Evolutionary conservation across 2,329 filamentous ascomycete genomes (phyloP).

Genomic region (Fusarium xyrophilum): DNA sequence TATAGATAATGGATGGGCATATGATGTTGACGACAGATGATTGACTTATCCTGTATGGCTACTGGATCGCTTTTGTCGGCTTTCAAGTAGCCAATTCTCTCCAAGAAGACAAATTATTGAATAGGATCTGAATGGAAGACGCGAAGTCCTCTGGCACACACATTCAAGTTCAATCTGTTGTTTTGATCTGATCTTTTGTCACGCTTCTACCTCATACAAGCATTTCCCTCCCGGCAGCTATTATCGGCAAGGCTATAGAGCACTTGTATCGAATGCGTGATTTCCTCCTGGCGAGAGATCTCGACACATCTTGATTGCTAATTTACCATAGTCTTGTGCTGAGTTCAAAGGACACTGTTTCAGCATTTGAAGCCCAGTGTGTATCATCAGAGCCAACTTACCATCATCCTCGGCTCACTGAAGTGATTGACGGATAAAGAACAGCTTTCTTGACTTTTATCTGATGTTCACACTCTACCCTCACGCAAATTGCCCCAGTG

Average conservation of each 20-base stretch:
- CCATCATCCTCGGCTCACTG: not conserved
- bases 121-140: accelerated
- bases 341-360: not conserved
- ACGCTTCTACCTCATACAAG: not conserved
- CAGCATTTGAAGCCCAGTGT: not conserved
- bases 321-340: too few species aligned
- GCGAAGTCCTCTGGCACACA: accelerated
- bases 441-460: too few species aligned
- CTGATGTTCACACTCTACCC: not conserved
- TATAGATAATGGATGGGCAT: not conserved
- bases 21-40: not conserved
- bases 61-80: too few species aligned
- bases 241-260: not conserved
- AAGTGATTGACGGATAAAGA: accelerated
- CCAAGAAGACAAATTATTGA: not conserved
- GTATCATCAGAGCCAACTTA: not conserved
- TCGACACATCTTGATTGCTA: not conserved
- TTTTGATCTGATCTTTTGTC: not conserved
- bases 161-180: not conserved
- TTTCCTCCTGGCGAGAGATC: accelerated
- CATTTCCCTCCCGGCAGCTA: not conserved
- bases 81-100: not conserved
- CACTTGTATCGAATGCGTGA: accelerated
- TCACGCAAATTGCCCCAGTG: too few species aligned
- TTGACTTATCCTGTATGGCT: not conserved